Conservation (phyloP, 495 filamentous ascomycete species). For the Penicillium pulvis region DNA sequence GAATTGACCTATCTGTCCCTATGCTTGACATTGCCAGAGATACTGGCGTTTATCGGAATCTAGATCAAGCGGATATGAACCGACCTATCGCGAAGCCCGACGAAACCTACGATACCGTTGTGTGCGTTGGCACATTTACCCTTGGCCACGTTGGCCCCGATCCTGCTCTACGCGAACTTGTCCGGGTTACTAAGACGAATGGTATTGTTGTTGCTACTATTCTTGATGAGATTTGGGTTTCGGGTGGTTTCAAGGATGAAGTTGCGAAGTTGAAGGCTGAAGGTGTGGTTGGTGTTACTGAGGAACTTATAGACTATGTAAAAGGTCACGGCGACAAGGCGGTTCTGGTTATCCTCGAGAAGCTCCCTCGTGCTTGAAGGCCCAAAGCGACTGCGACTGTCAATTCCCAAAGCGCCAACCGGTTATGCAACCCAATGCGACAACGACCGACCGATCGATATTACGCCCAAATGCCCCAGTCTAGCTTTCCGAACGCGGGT, state of each 20-base stretch:
- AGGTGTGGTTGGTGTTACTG: conserved; percentile 30
- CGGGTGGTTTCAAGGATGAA: conserved; percentile 41
- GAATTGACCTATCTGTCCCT: conserved; percentile 39
- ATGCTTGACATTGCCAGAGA: conserved; percentile 47
- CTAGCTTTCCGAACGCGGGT: neutral
- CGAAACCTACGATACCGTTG: conserved; percentile 44
- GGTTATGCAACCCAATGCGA: neutral
- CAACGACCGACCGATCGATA: neutral
- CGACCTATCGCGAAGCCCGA: conserved; percentile 31
- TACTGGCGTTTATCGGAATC: conserved; percentile 43
- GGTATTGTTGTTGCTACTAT: conserved; percentile 49
- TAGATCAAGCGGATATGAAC: conserved; percentile 41
- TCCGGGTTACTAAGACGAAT: conserved; percentile 37
- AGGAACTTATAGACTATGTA: conserved; percentile 41
- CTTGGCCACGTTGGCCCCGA: conserved; percentile 49
- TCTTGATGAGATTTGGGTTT: conserved; percentile 41
- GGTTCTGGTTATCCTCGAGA: conserved; percentile 36
- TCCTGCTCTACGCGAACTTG: conserved; percentile 43
- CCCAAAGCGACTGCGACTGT: neutral
- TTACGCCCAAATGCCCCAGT: neutral
- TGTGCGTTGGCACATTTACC: conserved; percentile 51
- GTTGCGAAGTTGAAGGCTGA: conserved; percentile 36
- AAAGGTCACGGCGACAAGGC: conserved; percentile 43
- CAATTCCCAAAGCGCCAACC: conserved; percentile 1
- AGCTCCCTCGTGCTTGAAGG: conserved; percentile 25